These are phyloP conservation scores for Juglanconis oblonga DNA, from an alignment of 2,329 filamentous ascomycete genomes.

Conservation along the genomic window DNA sequence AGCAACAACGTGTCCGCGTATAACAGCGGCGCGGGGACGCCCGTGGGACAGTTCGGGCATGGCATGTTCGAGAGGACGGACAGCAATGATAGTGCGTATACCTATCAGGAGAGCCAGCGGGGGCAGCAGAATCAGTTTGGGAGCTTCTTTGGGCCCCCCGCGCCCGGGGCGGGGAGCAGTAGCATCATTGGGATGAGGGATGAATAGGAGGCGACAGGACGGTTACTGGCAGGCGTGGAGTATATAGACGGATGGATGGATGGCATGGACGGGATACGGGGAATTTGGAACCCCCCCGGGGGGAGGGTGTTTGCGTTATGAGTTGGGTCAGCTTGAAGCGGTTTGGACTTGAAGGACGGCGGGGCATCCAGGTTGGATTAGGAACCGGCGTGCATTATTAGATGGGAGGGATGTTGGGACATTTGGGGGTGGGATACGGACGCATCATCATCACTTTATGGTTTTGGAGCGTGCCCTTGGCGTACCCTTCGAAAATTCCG, in stretches of 20 bases:
- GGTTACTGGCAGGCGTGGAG: not conserved
- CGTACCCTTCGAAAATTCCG: no score
- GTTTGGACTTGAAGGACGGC: not conserved
- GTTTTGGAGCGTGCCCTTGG: not conserved
- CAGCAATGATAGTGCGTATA: conserved; percentile 9
- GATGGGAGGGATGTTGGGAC: not conserved
- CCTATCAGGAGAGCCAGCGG: conserved; percentile 10
- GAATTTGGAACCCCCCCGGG: no score
- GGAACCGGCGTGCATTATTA: not conserved
- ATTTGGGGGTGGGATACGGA: not conserved
- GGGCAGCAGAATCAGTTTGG: conserved; percentile 1
- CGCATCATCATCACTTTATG: not conserved
- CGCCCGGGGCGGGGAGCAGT: not conserved
- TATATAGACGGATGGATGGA: not conserved
- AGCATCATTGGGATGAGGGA: conserved; percentile 14
- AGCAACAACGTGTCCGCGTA: conserved; percentile 12
- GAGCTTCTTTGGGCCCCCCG: not conserved
- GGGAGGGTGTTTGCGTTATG: no score
- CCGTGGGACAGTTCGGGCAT: conserved; percentile 3
- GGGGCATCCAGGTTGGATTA: not conserved
- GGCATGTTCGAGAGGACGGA: conserved; percentile 14
- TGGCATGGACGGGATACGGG: not conserved
- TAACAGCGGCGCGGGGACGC: conserved; percentile 15
- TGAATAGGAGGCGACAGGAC: conserved; percentile 1
- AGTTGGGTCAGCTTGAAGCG: no score